Evolutionary conservation across 768 basidiomycete species (phyloP).

Genomic region (Hydnomerulius pinastri): DNA sequence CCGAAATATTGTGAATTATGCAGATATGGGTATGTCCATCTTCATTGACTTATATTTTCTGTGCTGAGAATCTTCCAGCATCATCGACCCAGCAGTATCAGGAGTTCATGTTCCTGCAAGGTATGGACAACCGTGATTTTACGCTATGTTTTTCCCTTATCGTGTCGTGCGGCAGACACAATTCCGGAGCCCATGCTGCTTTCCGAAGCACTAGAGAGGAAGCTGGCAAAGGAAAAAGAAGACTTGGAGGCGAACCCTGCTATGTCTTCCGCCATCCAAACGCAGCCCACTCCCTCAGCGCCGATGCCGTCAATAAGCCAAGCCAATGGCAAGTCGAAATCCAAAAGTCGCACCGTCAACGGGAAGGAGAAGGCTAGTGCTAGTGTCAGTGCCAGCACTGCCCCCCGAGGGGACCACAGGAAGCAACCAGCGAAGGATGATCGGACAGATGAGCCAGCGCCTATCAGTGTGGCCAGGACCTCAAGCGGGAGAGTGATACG

Average conservation of each 20-base stretch:
- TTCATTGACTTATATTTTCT: background rate
- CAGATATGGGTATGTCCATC: conserved; percentile 67
- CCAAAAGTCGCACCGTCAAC: conserved; percentile 39
- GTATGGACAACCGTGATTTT: conserved; percentile 33
- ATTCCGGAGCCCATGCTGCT: conserved; percentile 65
- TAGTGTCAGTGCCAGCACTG: conserved; percentile 21
- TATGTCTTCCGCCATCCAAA: conserved; percentile 37
- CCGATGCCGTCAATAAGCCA: conserved; percentile 20
- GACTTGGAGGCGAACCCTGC: conserved; percentile 63
- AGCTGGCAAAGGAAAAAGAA: conserved; percentile 53
- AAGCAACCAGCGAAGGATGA: conserved; percentile 19
- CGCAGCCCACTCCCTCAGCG: conserved; percentile 26
- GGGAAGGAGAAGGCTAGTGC: conserved; percentile 36
- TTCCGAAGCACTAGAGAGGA: conserved; percentile 57
- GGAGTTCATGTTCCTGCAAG: conserved; percentile 73
- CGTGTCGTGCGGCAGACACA: conserved; percentile 47
- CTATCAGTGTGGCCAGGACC: conserved; percentile 26
- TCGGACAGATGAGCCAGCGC: conserved; percentile 20
- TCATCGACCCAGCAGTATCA: conserved; percentile 59
- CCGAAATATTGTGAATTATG: conserved; percentile 62
- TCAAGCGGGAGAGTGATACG: conserved; percentile 31
- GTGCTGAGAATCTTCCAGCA: conserved; percentile 41
- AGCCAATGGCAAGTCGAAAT: conserved; percentile 39
- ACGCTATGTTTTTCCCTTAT: conserved; percentile 1
- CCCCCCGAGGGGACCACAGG: conserved; percentile 26